phyloP scores from a whole-genome alignment of 345 rosid species.

The Moringa oleifera region DNA sequence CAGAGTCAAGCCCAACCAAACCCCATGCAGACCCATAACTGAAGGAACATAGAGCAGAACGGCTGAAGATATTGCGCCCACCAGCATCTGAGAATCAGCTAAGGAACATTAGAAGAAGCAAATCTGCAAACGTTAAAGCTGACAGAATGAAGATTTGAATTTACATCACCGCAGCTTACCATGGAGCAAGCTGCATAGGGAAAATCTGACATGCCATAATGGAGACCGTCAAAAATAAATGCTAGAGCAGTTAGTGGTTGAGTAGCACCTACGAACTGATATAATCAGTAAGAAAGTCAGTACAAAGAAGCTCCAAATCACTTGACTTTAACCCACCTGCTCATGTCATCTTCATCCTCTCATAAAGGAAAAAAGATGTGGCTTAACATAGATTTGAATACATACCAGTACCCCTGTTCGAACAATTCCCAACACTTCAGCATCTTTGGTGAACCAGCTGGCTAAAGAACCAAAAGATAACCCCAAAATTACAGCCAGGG shows the following conservation, averaged over 20 bases:
- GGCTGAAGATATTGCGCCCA: slow-evolving; percentile 59
- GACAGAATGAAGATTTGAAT: neutral
- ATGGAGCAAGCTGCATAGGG: slow-evolving; percentile 80
- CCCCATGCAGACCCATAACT: slow-evolving; percentile 65
- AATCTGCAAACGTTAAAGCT: neutral
- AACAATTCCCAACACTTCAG: slow-evolving; percentile 61
- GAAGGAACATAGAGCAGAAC: slow-evolving; percentile 59
- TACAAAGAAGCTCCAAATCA: neutral
- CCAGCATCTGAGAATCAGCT: slow-evolving; percentile 51
- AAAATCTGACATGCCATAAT: slow-evolving; percentile 92
- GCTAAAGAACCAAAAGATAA: slow-evolving; percentile 64
- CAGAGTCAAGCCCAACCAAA: slow-evolving; percentile 87
- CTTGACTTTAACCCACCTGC: neutral
- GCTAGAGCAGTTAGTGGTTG: slow-evolving; percentile 93
- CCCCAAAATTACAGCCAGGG: slow-evolving; percentile 64
- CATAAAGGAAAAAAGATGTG: neutral
- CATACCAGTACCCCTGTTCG: slow-evolving; percentile 76
- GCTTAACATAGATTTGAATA: neutral
- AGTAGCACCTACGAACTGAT: slow-evolving; percentile 78
- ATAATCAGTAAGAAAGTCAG: no score
- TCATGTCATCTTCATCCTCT: neutral
- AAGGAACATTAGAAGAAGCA: slow-evolving; percentile 2
- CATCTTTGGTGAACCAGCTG: slow-evolving; percentile 74
- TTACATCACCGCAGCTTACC: slow-evolving; percentile 31
- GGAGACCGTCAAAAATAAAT: slow-evolving; percentile 89